Base-by-base conservation (phyloP, 352 stramenopile genomes). In the Phytophthora vignae region DNA sequence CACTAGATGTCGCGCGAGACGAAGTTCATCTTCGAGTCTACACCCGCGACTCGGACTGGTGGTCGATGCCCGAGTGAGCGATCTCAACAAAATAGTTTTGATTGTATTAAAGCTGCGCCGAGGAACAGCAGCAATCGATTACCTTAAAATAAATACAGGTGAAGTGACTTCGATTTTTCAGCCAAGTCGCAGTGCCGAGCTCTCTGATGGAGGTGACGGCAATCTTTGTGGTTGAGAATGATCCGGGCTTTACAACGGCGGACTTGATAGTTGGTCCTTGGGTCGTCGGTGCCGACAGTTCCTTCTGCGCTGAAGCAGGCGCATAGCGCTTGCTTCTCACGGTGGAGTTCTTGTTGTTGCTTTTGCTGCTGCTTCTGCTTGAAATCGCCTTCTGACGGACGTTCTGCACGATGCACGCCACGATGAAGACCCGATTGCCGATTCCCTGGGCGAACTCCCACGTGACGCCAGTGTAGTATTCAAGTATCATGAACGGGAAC, bases 1-100 rank as follows among this genome's bases (percentile, higher is more conserved):
- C 69, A 1, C 15, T 73, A 1, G 67, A 63, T 7, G 64, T 79
- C 12, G 76, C 76, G n/a, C 54, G 70, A 31, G 76, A 81, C n/a
- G 69, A 83, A 44, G 48, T 83, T 19, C 68, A 68, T 8, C 50
- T 73, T 3, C 65, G 58, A 11, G 50, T 50, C 2, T 73, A 60
- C 50, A 73, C 65, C 1, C 58, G 50, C 21, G 65, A 68, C 31
- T 73, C 65, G 31, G 58, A 73, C 50, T 73, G 65, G 65, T 73
- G 65, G 65, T 73, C 65, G 4, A 52, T 58, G 40, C 63, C 66
- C 0, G 66, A 69, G 46, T 67, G 29, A 57, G 19, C 22, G 11
- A 36, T 33, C 22, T 2, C 10, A 14, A 15, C 31, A 2, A 21
- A 38, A 64, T 8, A 64, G 14, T 58, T 67, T 67, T 67, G 65